These are phyloP conservation scores for Arthrobotrys musiformis DNA, from an alignment of 2,329 filamentous ascomycete species.

Conservation along the genomic window DNA sequence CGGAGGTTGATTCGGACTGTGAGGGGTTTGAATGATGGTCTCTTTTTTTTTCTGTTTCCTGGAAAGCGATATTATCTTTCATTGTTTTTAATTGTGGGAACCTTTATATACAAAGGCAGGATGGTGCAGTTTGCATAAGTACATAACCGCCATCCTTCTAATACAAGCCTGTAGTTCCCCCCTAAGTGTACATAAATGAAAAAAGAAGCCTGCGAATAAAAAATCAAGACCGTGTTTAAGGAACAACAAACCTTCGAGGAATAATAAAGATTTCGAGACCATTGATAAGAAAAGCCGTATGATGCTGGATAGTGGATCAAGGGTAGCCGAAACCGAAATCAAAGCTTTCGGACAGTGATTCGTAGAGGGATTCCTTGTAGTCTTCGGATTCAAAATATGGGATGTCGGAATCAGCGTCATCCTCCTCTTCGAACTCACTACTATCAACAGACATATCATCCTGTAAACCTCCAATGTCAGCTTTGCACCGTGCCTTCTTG, in stretches of 20 bases:
- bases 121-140: no score
- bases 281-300: background rate
- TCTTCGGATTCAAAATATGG: background rate
- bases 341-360: background rate
- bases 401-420: background rate
- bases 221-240: background rate
- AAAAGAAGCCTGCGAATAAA: background rate
- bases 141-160: background rate
- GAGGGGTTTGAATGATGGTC: background rate
- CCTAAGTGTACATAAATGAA: no score
- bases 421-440: no score
- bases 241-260: background rate
- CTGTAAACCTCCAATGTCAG: no score
- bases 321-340: background rate
- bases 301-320: no score
- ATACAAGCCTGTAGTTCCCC: no score
- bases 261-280: background rate
- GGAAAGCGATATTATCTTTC: no score
- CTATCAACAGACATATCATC: no score
- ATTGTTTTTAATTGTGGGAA: no score
- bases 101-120: no score
- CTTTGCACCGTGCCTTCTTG: no score
- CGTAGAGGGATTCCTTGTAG: background rate
- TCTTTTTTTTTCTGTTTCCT: background rate
- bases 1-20: background rate